Base-by-base conservation (phyloP, 495 filamentous ascomycete species). In the Daldinia childiae region DNA sequence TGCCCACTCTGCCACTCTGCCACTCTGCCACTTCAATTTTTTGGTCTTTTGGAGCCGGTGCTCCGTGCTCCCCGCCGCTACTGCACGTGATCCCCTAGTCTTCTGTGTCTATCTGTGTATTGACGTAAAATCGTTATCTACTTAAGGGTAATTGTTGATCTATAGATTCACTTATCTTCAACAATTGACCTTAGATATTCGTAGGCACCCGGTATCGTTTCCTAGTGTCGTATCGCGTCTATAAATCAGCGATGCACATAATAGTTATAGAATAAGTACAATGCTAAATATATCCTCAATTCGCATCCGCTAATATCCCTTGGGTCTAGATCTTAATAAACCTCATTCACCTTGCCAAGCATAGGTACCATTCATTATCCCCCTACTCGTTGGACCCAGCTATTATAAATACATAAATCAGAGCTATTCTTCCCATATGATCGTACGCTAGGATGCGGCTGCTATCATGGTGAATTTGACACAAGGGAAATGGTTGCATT, bases 11-110 rank as follows among this genome's bases (percentile, higher is more conserved):
- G 26, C 26, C 26, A 26, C 26, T 26, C 26, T 26, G 26, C 26
- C 26, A 26, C 26, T 26, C 26, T 26, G 26, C 32, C 32, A 72
- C 59, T 64, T 65, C 68, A 62, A 65, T 41, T 71, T 71, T 71
- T 65, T 26, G 69, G 52, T 32, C 14, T 15, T 38, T 38, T 24
- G 45, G 66, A 8, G 50, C 6, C 48, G 24, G 45, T 58, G 38
- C 65, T 30, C 60, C 58, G 60, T 67, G 36, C 64, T 61, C 69
- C 64, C 64, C 63, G 64, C 70, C 19, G 36, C 50, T 56, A 51
- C 24, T n/a, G 54, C 70, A 73, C 70, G 70, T 73, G 70, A 73
- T 66, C 1, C n/a, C 15, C 34, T 54, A 54, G 29, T 34, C 52
- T 29, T 29, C 30, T 4, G n/a, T n/a, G n/a, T n/a, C n/a, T n/a